These are phyloP conservation scores for Phaeosphaeriaceae sp. DNA, from an alignment of 2,329 filamentous ascomycete species.

Conservation along the genomic window DNA sequence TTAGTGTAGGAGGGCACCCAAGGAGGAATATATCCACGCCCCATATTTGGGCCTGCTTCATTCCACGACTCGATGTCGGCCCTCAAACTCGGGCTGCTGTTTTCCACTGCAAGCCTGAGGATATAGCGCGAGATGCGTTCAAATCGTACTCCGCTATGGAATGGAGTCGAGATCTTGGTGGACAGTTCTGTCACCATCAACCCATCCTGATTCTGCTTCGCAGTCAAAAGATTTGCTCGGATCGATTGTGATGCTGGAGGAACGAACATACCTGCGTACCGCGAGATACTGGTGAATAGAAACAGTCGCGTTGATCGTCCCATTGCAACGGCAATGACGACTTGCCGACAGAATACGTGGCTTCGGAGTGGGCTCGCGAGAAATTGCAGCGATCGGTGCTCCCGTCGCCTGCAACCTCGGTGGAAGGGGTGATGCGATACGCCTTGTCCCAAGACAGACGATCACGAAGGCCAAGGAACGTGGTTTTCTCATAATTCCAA, in stretches of 20 bases:
- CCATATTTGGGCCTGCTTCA: not conserved
- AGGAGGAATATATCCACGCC: not conserved
- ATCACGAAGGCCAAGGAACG: constrained; percentile 22
- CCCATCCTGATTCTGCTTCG: not conserved
- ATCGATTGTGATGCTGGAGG: too few species aligned
- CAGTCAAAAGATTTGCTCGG: not conserved
- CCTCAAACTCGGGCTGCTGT: not conserved
- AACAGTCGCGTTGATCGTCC: constrained; percentile 25
- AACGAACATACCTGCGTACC: not conserved
- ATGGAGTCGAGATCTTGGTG: constrained; percentile 23
- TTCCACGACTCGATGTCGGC: not conserved
- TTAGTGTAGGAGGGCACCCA: constrained; percentile 6
- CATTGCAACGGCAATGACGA: constrained; percentile 22
- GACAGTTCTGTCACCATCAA: constrained; percentile 20
- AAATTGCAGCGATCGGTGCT: not conserved
- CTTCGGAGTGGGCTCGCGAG: not conserved
- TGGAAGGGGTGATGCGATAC: constrained; percentile 30
- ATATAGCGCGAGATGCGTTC: constrained; percentile 38
- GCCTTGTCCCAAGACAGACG: constrained; percentile 17
- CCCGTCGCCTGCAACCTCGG: not conserved
- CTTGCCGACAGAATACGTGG: constrained; percentile 15
- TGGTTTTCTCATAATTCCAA: constrained; percentile 30
- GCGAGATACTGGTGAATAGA: constrained; percentile 26
- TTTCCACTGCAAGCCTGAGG: constrained; percentile 23
- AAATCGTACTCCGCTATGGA: constrained; percentile 36